Conservation (phyloP, 2,329 filamentous ascomycete genomes). For the Simplicillium sp. region DNA sequence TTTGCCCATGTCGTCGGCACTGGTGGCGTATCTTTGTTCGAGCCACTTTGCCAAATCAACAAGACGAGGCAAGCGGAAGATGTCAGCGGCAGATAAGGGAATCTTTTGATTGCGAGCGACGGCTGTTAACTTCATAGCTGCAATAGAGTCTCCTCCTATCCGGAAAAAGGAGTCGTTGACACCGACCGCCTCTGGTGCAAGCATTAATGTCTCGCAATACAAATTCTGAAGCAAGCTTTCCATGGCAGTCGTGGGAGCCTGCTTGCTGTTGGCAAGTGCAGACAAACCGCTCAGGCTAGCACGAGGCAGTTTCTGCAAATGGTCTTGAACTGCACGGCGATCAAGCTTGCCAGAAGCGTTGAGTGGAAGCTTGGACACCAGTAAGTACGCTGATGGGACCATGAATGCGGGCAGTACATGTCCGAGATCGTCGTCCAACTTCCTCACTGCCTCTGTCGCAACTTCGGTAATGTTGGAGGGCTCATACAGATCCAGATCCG, state of each 20-base stretch:
- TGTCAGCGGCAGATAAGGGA: constrained; percentile 35
- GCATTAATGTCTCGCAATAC: too few species aligned
- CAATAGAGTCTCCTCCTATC: constrained; percentile 42
- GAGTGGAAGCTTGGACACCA: neutral
- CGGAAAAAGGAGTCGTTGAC: constrained; percentile 43
- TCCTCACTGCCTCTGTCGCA: neutral
- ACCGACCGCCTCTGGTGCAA: constrained; percentile 19
- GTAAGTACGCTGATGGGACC: neutral
- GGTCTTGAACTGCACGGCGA: neutral
- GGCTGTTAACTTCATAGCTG: constrained; percentile 44
- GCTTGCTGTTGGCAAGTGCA: too few species aligned
- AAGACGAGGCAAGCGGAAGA: constrained; percentile 24
- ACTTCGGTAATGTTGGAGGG: too few species aligned
- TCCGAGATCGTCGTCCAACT: neutral
- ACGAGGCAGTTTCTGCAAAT: neutral
- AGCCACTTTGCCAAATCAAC: neutral
- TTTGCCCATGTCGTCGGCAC: too few species aligned
- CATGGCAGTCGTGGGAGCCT: too few species aligned
- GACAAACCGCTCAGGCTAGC: neutral
- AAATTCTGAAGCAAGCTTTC: too few species aligned
- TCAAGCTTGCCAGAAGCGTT: constrained; percentile 1
- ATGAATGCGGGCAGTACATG: neutral
- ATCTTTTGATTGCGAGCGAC: constrained; percentile 32
- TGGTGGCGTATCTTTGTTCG: too few species aligned
- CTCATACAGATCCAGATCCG: too few species aligned